Conservation (phyloP, 805 yeast genomes). For the Saccharomycopsis sp. region DNA sequence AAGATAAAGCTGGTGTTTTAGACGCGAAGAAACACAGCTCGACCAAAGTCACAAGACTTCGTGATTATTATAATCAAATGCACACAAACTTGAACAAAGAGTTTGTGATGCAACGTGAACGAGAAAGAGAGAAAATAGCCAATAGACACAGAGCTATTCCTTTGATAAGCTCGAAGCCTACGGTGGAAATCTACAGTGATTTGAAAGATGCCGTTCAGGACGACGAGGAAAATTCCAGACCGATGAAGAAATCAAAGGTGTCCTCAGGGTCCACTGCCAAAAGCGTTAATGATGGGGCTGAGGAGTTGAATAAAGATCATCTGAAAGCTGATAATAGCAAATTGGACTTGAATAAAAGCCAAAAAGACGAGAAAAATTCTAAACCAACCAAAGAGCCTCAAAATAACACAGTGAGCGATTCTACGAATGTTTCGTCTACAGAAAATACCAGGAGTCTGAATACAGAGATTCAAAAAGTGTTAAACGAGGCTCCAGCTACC, state of each 20-base stretch:
- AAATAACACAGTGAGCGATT: not conserved
- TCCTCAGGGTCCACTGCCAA: no score
- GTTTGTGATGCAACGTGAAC: conserved; percentile 80
- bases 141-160: conserved; percentile 61
- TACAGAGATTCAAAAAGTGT: not conserved
- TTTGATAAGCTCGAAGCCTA: conserved; percentile 70
- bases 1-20: not conserved
- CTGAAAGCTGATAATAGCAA: conserved; percentile 1
- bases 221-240: conserved; percentile 23
- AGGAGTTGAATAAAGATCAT: conserved; percentile 20
- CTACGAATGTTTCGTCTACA: not conserved
- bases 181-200: conserved; percentile 83
- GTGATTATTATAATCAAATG: conserved; percentile 62
- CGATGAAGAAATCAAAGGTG: conserved; percentile 9
- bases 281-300: conserved; percentile 12
- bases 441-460: no score
- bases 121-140: conserved; percentile 59
- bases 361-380: conserved; percentile 4
- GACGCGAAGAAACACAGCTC: conserved; percentile 16
- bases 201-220: conserved; percentile 80
- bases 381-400: no score
- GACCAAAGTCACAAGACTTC: conserved; percentile 54
- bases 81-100: conserved; percentile 77
- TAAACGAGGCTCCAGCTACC: not conserved
- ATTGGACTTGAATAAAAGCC: conserved; percentile 6